These are phyloP conservation scores for Microsporum canis DNA, from an alignment of 2,329 filamentous ascomycete genomes.

Conservation along the genomic window DNA sequence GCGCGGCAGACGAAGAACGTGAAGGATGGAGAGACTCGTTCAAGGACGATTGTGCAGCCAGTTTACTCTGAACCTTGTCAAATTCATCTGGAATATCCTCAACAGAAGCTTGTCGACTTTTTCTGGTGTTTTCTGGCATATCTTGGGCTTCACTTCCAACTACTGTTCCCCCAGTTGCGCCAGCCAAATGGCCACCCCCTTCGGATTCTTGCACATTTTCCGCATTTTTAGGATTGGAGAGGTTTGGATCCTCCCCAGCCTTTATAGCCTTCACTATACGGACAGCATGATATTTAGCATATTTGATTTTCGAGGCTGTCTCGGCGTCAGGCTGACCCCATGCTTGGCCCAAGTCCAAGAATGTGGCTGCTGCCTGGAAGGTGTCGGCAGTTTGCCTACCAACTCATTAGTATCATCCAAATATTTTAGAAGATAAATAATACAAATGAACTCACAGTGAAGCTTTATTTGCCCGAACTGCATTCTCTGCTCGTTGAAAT, in stretches of 20 bases:
- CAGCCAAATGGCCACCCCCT: conserved; percentile 33
- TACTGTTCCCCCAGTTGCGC: conserved; percentile 51
- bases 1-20: conserved; percentile 32
- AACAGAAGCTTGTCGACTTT: conserved; percentile 43
- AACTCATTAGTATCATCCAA: conserved; percentile 7
- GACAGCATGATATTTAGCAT: conserved; percentile 88
- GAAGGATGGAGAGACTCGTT: conserved; percentile 42
- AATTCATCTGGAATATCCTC: conserved; percentile 51
- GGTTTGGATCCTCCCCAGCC: conserved; percentile 83
- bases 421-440: neutral
- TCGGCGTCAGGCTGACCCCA: conserved; percentile 70
- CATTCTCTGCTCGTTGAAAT: conserved; percentile 70
- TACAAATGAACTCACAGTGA: conserved; percentile 48
- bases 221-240: conserved; percentile 55
- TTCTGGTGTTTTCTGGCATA: neutral
- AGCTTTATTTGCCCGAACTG: conserved; percentile 70
- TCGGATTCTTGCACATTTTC: conserved; percentile 45
- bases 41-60: conserved; percentile 39
- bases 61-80: conserved; percentile 34
- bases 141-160: neutral
- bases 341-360: conserved; percentile 76
- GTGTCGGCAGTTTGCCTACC: conserved; percentile 80
- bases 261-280: conserved; percentile 85
- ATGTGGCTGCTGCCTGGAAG: conserved; percentile 83
- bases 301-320: conserved; percentile 78